Conservation (phyloP, 1,284 basidiomycete species). For the Leccinum fallax region DNA sequence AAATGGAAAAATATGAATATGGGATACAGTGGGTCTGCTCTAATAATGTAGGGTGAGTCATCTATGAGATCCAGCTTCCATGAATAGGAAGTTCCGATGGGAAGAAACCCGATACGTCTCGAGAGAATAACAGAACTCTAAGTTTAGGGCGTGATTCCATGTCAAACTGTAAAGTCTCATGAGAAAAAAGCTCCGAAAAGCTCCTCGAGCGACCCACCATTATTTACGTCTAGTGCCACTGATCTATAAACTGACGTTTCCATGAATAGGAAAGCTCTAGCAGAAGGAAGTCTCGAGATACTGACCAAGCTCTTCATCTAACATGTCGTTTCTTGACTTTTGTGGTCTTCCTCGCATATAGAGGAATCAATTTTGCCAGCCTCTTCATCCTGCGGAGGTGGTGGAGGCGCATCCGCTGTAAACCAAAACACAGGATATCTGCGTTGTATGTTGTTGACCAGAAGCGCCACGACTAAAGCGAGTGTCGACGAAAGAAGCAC, state of each 20-base stretch:
- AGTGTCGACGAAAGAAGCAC: constrained; percentile 56
- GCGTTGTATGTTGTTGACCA: constrained; percentile 62
- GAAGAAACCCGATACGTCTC: background rate
- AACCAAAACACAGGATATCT: constrained; percentile 62
- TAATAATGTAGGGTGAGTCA: background rate
- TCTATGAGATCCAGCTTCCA: background rate
- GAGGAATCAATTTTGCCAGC: background rate
- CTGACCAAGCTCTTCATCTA: background rate
- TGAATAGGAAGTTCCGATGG: background rate
- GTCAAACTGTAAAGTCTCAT: background rate
- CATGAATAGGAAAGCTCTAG: background rate
- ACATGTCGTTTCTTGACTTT: background rate
- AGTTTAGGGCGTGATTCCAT: background rate
- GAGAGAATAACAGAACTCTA: background rate
- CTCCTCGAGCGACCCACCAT: background rate
- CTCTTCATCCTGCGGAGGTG: background rate
- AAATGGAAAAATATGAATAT: background rate
- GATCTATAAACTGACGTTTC: background rate
- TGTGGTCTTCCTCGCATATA: background rate
- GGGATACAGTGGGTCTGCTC: background rate
- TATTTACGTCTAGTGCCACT: background rate
- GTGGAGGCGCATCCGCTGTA: constrained; percentile 4
- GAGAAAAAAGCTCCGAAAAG: background rate
- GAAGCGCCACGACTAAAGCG: constrained; percentile 51
- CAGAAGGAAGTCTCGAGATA: background rate